Base-by-base conservation (phyloP, 345 rosid species). In the Abelmoschus esculentus region DNA sequence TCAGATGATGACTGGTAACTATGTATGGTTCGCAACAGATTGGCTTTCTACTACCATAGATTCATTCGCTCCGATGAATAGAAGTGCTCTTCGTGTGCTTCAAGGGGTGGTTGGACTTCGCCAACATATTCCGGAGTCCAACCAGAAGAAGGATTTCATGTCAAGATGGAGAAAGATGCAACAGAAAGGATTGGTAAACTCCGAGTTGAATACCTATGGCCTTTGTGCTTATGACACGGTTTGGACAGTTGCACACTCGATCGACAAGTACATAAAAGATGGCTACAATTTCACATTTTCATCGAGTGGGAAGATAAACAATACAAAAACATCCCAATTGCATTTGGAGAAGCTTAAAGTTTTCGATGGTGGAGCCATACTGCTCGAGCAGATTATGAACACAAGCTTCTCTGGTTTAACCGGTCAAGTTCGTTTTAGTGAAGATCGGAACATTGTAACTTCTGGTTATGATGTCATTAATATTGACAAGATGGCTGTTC, bases 21-120 rank as follows among this genome's bases (percentile, higher is more conserved):
- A 81, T 44, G 93, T 85, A 31, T 93, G 98, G 98, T 75, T 93
- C 7, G 85, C 93, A 64, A 89, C 98, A 7, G 96, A 90, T 83
- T 93, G 98, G 98, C 87, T 93, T 66, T 81, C 96, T 74, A 71
- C 89, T 58, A 84, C 93, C 29, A 69, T 90, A 73, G 96, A 90
- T 70, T 89, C 97, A 50, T 22, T 79, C 46, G 72, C 83, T 73
- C 74, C 81, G 8, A 56, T 28, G 13, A 79, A 79, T 61, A 74
- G 40, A 62, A 57, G 70, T 52, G 72, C 69, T 42, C 75, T 87
- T 6, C 60, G 66, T 57, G 50, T 55, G 46, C 80, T 83, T 73
- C 80, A 81, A 74, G 98, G 98, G 26, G 86, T 88, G 34, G 83
- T 93, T 56, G 83, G 82, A 44, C 79, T 93, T 63, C 89, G 98